These are phyloP conservation scores for Trapa bicornis DNA, from an alignment of 345 rosid species.

Conservation along the genomic window DNA sequence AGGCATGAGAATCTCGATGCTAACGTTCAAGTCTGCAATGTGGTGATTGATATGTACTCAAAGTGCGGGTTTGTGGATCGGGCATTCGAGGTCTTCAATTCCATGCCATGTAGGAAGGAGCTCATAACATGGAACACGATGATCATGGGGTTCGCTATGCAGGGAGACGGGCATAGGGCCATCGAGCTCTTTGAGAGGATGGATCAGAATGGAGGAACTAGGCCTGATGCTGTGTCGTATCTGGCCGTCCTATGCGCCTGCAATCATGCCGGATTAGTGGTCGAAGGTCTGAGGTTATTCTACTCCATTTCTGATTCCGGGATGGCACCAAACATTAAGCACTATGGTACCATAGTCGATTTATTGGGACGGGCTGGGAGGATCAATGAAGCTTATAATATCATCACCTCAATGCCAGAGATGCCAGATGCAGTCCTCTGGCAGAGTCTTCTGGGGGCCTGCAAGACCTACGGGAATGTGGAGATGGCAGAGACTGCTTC, in stretches of 20 bases:
- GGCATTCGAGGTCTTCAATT: conserved; percentile 46
- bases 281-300: conserved; percentile 48
- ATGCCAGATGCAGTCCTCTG: conserved; percentile 59
- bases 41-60: conserved; percentile 67
- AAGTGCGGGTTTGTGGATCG: conserved; percentile 71
- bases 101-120: conserved; percentile 31
- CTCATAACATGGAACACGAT: conserved; percentile 83
- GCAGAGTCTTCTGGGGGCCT: conserved; percentile 79
- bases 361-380: conserved; percentile 70
- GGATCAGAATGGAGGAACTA: conserved; percentile 27
- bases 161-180: conserved; percentile 58
- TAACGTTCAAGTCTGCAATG: conserved; percentile 55
- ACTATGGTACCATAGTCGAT: conserved; percentile 74
- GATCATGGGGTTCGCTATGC: conserved; percentile 76
- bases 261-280: conserved; percentile 78
- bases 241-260: conserved; percentile 59
- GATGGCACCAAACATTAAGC: conserved; percentile 53
- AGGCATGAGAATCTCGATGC: conserved; percentile 39
- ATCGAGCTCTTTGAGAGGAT: conserved; percentile 48
- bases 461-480: conserved; percentile 48
- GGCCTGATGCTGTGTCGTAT: conserved; percentile 56
- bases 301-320: conserved; percentile 38
- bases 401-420: conserved; percentile 49
- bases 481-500: conserved; percentile 75
- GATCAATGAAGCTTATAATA: conserved; percentile 53